These are phyloP conservation scores for Zymoseptoria ardabiliae DNA, from an alignment of 2,329 filamentous ascomycete genomes.

Conservation along the genomic window DNA sequence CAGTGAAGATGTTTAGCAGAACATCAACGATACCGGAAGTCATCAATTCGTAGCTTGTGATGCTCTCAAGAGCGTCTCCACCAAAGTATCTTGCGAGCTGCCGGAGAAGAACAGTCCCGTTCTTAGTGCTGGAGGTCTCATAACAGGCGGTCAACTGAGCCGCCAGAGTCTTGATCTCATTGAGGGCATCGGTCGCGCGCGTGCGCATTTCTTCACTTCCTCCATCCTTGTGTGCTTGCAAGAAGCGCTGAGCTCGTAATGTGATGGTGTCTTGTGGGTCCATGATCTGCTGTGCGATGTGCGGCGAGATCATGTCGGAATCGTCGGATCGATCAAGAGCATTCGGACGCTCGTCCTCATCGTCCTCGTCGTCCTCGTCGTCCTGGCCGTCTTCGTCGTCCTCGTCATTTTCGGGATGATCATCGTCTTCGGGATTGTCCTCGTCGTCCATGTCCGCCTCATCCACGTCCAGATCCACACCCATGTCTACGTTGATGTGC, in stretches of 20 bases:
- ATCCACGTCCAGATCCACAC: conserved; percentile 20
- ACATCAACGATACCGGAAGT: conserved; percentile 83
- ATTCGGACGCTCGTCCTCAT: conserved; percentile 41
- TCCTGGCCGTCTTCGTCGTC: conserved; percentile 37
- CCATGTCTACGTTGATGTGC: conserved; percentile 31
- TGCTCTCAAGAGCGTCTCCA: conserved; percentile 79
- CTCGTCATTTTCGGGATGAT: conserved; percentile 35
- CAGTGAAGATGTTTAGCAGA: conserved; percentile 73
- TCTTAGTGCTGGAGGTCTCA: conserved; percentile 32
- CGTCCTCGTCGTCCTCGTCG: conserved; percentile 20
- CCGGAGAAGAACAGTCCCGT: conserved; percentile 61
- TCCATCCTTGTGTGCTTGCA: conserved; percentile 74
- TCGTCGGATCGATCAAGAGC: conserved; percentile 51
- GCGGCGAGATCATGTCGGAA: conserved; percentile 36
- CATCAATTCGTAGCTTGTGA: conserved; percentile 89
- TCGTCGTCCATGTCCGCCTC: conserved; percentile 6
- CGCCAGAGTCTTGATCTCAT: conserved; percentile 64
- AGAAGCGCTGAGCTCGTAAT: conserved; percentile 70
- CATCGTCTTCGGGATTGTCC: conserved; percentile 56
- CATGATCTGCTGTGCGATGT: conserved; percentile 22
- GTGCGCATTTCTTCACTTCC: conserved; percentile 66
- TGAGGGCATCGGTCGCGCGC: conserved; percentile 69
- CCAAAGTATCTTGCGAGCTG: conserved; percentile 79
- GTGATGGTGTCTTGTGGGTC: conserved; percentile 68
- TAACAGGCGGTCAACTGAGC: conserved; percentile 67